Percentiles rank a stretch among this genome's conserved stretches.
Conservation (phyloP, 495 filamentous ascomycete species). For the Penicillium tannophilum region DNA sequence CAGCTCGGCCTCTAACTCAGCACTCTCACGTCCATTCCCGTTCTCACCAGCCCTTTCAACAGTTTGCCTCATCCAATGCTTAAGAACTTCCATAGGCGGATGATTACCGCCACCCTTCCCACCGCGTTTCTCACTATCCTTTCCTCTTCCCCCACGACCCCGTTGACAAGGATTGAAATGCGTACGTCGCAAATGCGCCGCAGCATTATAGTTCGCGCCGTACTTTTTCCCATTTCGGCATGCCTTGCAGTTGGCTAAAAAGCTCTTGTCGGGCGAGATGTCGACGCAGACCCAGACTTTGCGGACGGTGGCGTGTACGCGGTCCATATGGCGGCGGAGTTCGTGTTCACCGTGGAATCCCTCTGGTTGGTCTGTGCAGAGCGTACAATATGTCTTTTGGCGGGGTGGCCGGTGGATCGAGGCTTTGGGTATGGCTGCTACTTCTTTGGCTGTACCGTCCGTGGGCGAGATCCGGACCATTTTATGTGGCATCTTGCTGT, state of each 20-base stretch:
- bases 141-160: slow-evolving; percentile 55
- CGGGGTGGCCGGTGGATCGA: slow-evolving; percentile 76
- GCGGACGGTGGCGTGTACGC: slow-evolving; percentile 71
- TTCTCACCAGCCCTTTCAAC: slow-evolving; percentile 49
- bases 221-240: slow-evolving; percentile 80
- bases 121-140: slow-evolving; percentile 65
- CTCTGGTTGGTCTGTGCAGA: slow-evolving; percentile 76
- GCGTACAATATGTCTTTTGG: slow-evolving; percentile 70
- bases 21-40: slow-evolving; percentile 31
- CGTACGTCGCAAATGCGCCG: slow-evolving; percentile 84
- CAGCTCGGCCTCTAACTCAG: slow-evolving; percentile 1
- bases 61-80: slow-evolving; percentile 80
- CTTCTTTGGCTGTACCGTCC: slow-evolving; percentile 60
- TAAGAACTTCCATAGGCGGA: slow-evolving; percentile 78
- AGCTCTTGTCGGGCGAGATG: slow-evolving; percentile 57
- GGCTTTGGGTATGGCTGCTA: slow-evolving; percentile 66
- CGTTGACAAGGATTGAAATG: slow-evolving; percentile 76
- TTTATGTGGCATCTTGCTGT: slow-evolving; percentile 39
- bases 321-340: slow-evolving; percentile 80
- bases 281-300: slow-evolving; percentile 85
- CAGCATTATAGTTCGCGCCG: slow-evolving; percentile 93
- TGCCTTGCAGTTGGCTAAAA: slow-evolving; percentile 85
- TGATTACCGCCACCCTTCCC: slow-evolving; percentile 83
- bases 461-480: slow-evolving; percentile 59
- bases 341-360: slow-evolving; percentile 96